Conservation (phyloP, 306 rosid species). For the Fragaria iinumae region DNA sequence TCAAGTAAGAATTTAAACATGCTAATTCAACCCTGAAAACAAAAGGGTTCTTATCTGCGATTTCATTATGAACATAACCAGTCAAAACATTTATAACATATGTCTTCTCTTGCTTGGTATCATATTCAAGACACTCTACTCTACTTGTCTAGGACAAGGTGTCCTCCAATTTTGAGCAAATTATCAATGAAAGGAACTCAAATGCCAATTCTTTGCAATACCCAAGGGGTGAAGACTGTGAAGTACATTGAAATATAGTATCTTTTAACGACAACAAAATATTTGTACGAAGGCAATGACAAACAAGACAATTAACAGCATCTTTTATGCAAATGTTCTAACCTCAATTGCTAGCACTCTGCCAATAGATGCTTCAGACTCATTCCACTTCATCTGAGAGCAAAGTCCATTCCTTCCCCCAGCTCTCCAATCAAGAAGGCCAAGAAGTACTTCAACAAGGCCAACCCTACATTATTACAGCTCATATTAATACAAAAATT, state of each 20-base stretch:
- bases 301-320: not conserved
- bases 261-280: not conserved
- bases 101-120: not conserved
- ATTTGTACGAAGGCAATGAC: not conserved
- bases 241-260: slow-evolving; percentile 2
- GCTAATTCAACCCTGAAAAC: not conserved
- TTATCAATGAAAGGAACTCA: not conserved
- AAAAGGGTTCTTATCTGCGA: not conserved
- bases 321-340: slow-evolving; percentile 32
- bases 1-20: not conserved
- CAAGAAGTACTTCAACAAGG: slow-evolving; percentile 95
- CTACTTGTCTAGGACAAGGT: not conserved
- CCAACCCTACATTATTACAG: slow-evolving; percentile 74
- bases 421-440: slow-evolving; percentile 99
- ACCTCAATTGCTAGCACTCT: slow-evolving; percentile 99
- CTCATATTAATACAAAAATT: slow-evolving; percentile 9
- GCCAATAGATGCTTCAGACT: slow-evolving; percentile 98
- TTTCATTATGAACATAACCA: not conserved
- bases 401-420: slow-evolving; percentile 94
- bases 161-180: not conserved
- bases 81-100: not conserved
- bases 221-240: not conserved
- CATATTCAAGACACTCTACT: not conserved
- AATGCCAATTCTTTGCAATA: not conserved
- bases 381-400: slow-evolving; percentile 99